Evolutionary conservation across 805 yeast genomes (phyloP), one percentile per base, ranked within the genome.

Genomic region (Lachancea sp.): DNA sequence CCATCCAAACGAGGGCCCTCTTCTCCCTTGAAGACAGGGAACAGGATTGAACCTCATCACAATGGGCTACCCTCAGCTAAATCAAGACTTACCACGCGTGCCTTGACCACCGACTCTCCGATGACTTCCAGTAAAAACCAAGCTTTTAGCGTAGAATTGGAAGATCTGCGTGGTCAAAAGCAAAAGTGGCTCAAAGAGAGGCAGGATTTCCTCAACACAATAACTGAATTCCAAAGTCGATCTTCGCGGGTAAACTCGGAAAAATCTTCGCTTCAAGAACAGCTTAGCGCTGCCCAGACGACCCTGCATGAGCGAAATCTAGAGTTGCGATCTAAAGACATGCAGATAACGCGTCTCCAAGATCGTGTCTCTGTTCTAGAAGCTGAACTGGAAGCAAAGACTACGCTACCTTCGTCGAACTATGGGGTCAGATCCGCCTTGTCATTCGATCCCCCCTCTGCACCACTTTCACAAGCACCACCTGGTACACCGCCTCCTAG

Each of bases 1-100:
- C 90, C 90, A 3, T 71, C 83, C 2, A 84, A 84, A 54, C 70
- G 93, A 49, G 73, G 75, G 0, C 85, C 91, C 0, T 70, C 85
- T 0, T 83, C 90, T 0, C 91, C 91, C 1, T 71, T 79, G 30
- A 82, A 79, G 54, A 61, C 45, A 5, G 45, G 41, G 26, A 29
- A 39, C 12, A 22, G 26, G 13, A 15, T 25, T 32, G 44, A 40
- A 9, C 25, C 45, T 9, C 29, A 36, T n/a, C 40, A 27, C 20
- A 39, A 38, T 29, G 65, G 75, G 1, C 57, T 73, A 25, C 68
- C 77, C 0, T 22, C 42, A 13, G 73, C 72, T 1, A 65, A 77
- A 49, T 67, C 76, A 12, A 59, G 74, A 25, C 62, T 60, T 30
- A 50, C 62, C 13, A 55, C 65, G 0, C 54, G 68, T 3, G 52